Evolutionary conservation across 306 rosid species (phyloP).

Genomic region (Carpinus fangiana): DNA sequence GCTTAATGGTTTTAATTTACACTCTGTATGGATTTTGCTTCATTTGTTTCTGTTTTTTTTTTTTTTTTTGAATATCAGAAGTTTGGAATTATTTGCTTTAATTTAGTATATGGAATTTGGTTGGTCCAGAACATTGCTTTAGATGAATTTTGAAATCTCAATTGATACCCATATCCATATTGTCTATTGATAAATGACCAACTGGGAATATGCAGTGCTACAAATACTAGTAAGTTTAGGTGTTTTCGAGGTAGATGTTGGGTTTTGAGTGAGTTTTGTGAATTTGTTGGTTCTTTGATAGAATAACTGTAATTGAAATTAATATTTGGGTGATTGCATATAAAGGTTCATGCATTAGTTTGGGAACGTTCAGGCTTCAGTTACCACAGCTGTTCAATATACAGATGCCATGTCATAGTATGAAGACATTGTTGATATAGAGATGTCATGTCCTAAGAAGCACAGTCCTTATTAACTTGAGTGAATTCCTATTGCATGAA

Average conservation of each 20-base stretch:
- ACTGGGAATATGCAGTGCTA: not conserved
- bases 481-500: not conserved
- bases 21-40: not conserved
- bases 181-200: not conserved
- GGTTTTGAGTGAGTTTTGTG: not conserved
- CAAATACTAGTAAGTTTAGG: not conserved
- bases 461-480: not conserved
- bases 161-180: not conserved
- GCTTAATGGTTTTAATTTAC: not conserved
- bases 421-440: no score
- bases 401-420: no score
- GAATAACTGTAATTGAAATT: not conserved
- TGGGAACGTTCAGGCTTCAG: not conserved
- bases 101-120: not conserved
- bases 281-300: not conserved
- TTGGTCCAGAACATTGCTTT: constrained; percentile 8
- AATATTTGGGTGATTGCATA: not conserved
- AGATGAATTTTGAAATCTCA: not conserved
- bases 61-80: not conserved
- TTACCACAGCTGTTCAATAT: no score
- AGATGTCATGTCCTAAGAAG: not conserved
- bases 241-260: not conserved
- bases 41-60: not conserved
- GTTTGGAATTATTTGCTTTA: not conserved
- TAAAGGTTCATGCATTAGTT: not conserved